A percentile compares a stretch with the other conserved stretches of the same genome.
These are phyloP conservation scores for Hypoxylon rickii DNA, from an alignment of 495 filamentous ascomycete genomes.

Conservation along the genomic window DNA sequence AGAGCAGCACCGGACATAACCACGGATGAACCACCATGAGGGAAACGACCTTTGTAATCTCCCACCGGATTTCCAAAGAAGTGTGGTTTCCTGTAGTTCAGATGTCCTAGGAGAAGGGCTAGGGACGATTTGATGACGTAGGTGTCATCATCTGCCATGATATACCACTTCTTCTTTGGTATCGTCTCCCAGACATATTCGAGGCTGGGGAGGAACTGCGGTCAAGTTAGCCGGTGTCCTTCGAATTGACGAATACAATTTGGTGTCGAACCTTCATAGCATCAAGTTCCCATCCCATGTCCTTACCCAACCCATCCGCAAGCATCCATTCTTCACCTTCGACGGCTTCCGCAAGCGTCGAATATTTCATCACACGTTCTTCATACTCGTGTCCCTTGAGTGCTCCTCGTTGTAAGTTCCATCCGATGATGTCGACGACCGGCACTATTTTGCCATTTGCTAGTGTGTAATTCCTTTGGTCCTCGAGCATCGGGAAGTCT, in stretches of 20 bases:
- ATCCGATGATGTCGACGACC: constrained; percentile 43
- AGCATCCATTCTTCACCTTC: constrained; percentile 41
- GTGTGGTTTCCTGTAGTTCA: constrained; percentile 44
- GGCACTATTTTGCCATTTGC: constrained; percentile 35
- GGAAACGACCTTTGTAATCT: constrained; percentile 51
- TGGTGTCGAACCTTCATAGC: constrained; percentile 49
- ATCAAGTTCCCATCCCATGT: constrained; percentile 54
- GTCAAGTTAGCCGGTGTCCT: constrained; percentile 5
- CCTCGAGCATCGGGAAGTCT: constrained; percentile 41
- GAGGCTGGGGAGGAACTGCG: constrained; percentile 49
- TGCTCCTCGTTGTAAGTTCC: constrained; percentile 34
- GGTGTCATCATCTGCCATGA: constrained; percentile 54
- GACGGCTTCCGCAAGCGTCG: constrained; percentile 41
- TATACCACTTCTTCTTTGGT: constrained; percentile 55
- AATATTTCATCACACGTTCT: constrained; percentile 44
- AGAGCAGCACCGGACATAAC: constrained; percentile 51
- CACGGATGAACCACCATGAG: constrained; percentile 53
- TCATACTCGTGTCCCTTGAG: constrained; percentile 35
- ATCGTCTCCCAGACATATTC: constrained; percentile 47
- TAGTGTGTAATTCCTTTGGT: constrained; percentile 29
- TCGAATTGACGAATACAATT: neutral
- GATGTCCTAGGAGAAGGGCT: constrained; percentile 42
- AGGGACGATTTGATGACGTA: constrained; percentile 50
- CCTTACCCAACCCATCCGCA: constrained; percentile 39
- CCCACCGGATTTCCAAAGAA: constrained; percentile 57